Evolutionary conservation across 2,329 filamentous ascomycete genomes (phyloP).

Genomic region (Sporothrix pallida): DNA sequence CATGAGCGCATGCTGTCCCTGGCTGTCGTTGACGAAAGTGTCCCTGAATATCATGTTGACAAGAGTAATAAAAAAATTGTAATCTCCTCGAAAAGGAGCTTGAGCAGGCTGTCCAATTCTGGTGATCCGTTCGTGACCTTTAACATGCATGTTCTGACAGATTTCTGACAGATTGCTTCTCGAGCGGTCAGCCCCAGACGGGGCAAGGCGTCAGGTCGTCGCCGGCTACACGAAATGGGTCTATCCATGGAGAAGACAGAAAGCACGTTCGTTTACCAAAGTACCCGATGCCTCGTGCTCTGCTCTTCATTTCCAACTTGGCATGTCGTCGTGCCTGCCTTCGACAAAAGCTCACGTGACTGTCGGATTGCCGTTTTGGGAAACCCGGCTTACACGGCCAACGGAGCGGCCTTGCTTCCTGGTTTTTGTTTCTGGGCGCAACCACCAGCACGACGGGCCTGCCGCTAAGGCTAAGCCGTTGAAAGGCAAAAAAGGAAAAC

Average conservation of each 20-base stretch:
- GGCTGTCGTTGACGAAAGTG: no score
- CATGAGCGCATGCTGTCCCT: not conserved
- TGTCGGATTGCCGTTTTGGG: conserved; percentile 1
- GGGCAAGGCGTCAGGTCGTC: not conserved
- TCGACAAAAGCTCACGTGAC: not conserved
- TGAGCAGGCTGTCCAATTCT: no score
- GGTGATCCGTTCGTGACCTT: no score
- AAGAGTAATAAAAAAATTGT: no score
- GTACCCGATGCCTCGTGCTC: not conserved
- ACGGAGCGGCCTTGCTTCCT: not conserved
- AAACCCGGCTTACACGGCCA: conserved; percentile 7
- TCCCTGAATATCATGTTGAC: not conserved
- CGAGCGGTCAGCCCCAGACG: not conserved
- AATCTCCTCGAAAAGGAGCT: no score
- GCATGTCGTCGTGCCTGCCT: not conserved
- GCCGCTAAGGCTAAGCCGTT: not conserved
- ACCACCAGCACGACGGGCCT: not conserved
- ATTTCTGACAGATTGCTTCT: not conserved
- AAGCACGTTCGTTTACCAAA: not conserved
- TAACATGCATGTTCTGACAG: no score
- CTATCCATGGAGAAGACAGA: not conserved
- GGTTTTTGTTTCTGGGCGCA: not conserved
- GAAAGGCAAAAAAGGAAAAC: no score
- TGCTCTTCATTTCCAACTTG: not conserved
- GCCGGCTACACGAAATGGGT: not conserved